Percentiles rank a stretch among this genome's conserved stretches.
These are phyloP conservation scores for Mortierella sp. DNA, from an alignment of 371 early-diverging fungal genomes.

Conservation along the genomic window DNA sequence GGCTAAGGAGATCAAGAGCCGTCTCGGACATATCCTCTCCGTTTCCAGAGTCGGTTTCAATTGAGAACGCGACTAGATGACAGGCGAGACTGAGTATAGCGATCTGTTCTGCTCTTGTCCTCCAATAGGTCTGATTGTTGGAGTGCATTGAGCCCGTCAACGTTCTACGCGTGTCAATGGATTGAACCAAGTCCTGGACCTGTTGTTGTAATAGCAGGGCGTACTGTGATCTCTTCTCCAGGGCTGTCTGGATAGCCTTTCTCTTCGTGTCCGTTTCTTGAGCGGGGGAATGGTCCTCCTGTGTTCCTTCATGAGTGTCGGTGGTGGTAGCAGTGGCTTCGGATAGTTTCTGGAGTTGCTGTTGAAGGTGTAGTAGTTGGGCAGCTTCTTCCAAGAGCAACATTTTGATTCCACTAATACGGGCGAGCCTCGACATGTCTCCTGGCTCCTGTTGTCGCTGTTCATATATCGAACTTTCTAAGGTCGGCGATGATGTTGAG, in stretches of 20 bases:
- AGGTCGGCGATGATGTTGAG: background rate
- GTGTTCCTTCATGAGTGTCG: background rate
- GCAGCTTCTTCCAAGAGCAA: conserved; percentile 31
- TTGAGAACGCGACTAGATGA: conserved; percentile 34
- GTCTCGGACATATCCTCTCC: background rate
- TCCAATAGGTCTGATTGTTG: background rate
- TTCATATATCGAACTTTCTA: background rate
- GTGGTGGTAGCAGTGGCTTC: too few relatives aligned
- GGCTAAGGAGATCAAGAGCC: background rate
- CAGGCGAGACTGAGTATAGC: conserved; percentile 30
- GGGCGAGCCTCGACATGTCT: conserved; percentile 23
- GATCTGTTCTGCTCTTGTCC: conserved; percentile 18
- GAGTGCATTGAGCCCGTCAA: background rate
- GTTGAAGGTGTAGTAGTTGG: conserved; percentile 15
- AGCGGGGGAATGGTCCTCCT: background rate
- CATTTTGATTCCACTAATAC: conserved; percentile 34
- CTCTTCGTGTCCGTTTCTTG: background rate
- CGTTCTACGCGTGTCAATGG: conserved; percentile 13
- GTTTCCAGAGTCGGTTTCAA: conserved; percentile 10
- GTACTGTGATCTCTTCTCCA: conserved; percentile 29
- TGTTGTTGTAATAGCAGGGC: conserved; percentile 39
- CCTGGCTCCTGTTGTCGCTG: conserved; percentile 2
- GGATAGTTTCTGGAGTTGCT: background rate
- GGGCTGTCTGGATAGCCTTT: background rate
- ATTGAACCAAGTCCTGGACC: conserved; percentile 42